Evolutionary conservation across 2,329 filamentous ascomycete species (phyloP).

Genomic region (Claviceps sp.): DNA sequence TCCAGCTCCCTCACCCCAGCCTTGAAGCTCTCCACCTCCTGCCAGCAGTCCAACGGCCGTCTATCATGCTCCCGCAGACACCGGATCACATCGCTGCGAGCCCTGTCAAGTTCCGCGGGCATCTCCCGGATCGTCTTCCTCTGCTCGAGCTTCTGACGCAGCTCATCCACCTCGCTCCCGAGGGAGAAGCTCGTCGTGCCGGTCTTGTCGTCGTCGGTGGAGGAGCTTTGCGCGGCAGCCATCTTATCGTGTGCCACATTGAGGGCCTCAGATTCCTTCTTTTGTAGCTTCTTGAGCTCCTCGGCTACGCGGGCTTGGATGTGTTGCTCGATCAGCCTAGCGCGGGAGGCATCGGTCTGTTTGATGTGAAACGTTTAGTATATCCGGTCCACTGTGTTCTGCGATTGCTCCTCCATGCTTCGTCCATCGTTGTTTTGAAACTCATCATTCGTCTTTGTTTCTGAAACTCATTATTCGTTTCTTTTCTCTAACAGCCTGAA

Average conservation of each 20-base stretch:
- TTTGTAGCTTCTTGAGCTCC: conserved; percentile 70
- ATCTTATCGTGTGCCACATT: conserved; percentile 53
- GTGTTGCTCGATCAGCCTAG: conserved; percentile 71
- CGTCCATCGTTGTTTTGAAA: too few relatives aligned
- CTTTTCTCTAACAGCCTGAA: too few relatives aligned
- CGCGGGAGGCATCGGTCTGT: conserved; percentile 79
- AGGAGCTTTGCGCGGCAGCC: conserved; percentile 28
- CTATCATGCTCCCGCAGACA: conserved; percentile 78
- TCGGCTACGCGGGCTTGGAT: conserved; percentile 76
- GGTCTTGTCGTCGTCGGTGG: conserved; percentile 11
- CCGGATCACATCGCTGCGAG: conserved; percentile 61
- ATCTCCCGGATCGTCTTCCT: conserved; percentile 53
- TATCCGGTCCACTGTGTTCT: not conserved
- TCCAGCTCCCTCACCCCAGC: conserved; percentile 77
- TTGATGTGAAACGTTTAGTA: not conserved
- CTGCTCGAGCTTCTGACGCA: conserved; percentile 46
- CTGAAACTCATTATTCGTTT: too few relatives aligned
- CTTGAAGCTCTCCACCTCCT: conserved; percentile 85
- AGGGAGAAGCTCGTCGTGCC: conserved; percentile 32
- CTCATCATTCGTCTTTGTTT: too few relatives aligned
- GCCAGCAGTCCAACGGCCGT: conserved; percentile 85
- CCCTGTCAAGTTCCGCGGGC: conserved; percentile 59
- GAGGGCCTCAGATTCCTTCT: conserved; percentile 56
- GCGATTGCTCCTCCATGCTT: too few relatives aligned
- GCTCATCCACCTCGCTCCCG: conserved; percentile 43